Evolutionary conservation across 345 rosid genomes (phyloP).

Genomic region (Hevea brasiliensis): DNA sequence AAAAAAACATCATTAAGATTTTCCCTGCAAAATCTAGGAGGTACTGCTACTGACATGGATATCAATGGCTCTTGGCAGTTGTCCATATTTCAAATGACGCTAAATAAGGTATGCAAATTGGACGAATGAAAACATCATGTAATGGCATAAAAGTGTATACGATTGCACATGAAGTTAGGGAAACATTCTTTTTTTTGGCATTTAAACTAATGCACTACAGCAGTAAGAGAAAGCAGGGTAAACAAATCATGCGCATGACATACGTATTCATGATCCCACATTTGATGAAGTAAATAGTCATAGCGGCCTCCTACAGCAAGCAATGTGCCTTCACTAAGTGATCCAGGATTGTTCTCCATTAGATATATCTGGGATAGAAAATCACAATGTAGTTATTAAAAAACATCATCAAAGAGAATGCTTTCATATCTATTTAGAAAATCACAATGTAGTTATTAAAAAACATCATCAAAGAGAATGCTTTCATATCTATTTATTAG

Average conservation of each 20-base stretch:
- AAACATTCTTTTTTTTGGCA: neutral
- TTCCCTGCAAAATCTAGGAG: neutral
- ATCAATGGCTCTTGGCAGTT: neutral
- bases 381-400: constrained; percentile 1
- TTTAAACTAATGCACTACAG: neutral
- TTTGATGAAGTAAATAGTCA: constrained; percentile 75
- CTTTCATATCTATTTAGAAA: neutral
- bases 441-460: constrained; percentile 1
- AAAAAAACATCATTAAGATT: neutral
- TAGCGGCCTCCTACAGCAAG: constrained; percentile 97
- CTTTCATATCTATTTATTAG: neutral
- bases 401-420: neutral
- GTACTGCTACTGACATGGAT: neutral
- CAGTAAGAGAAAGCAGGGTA: constrained; percentile 4
- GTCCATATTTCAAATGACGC: neutral
- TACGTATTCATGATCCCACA: constrained; percentile 65
- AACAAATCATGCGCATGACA: constrained; percentile 35
- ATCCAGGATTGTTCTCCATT: constrained; percentile 61
- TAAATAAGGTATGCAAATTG: neutral
- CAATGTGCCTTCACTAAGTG: constrained; percentile 66
- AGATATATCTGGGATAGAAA: constrained; percentile 54
- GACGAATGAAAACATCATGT: neutral
- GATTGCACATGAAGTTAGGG: neutral
- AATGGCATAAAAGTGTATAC: neutral
- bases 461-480: neutral